A percentile compares a stretch with the other conserved stretches of the same genome.
Conservation (phyloP, 148 eudicot genomes). For the Polygonum aviculare region DNA sequence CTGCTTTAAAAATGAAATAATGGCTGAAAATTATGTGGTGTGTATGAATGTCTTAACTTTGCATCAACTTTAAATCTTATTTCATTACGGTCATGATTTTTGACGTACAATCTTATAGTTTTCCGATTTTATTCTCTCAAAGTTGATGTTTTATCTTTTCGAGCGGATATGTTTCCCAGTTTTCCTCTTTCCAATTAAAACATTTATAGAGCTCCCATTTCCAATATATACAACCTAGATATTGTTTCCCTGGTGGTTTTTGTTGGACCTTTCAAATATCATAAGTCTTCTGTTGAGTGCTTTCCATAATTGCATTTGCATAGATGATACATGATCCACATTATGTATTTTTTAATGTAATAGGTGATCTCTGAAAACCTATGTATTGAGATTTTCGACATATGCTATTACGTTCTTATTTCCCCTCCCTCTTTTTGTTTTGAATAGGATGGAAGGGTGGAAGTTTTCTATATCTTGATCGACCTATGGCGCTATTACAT, state of each 20-base stretch:
- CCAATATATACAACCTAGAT: not conserved
- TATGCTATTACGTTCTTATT: not conserved
- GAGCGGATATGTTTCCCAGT: not conserved
- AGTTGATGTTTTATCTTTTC: not conserved
- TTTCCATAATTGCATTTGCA: not conserved
- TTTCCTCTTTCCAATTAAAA: no score
- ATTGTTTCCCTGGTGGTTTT: not conserved
- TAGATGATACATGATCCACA: not conserved
- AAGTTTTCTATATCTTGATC: not conserved
- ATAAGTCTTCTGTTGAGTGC: not conserved
- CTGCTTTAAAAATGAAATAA: not conserved
- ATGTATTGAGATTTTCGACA: not conserved
- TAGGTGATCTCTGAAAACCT: not conserved
- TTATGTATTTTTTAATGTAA: not conserved
- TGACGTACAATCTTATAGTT: not conserved
- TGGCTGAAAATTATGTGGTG: not conserved
- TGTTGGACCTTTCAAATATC: not conserved
- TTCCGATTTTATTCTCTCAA: not conserved
- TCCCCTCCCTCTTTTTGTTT: not conserved
- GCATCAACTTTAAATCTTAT: no score
- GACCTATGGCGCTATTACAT: not conserved
- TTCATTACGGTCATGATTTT: no score
- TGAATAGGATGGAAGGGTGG: not conserved
- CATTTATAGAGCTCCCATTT: not conserved
- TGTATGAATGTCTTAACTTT: not conserved